phyloP scores from a whole-genome alignment of 2,329 filamentous ascomycete species.

The Cephalotrichum gorgonifer region DNA sequence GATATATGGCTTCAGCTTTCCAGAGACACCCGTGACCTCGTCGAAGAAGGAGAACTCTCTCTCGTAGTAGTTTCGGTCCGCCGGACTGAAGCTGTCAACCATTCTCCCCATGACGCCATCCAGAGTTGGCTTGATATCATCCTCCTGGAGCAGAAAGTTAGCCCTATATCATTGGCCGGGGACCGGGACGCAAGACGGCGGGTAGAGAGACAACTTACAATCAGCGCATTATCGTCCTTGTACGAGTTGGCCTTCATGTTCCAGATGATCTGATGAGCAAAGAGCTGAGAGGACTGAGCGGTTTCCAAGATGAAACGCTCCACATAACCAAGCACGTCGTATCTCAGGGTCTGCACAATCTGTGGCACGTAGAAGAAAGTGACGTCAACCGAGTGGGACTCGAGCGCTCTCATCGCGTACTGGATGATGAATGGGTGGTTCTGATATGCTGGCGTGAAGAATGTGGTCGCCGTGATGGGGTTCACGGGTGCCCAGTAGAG shows the following conservation, averaged over 20 bases:
- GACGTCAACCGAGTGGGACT: constrained; percentile 90
- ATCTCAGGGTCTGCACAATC: constrained; percentile 89
- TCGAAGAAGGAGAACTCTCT: constrained; percentile 97
- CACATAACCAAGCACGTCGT: constrained; percentile 88
- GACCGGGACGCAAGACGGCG: not conserved
- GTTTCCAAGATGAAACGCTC: constrained; percentile 96
- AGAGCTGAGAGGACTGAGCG: constrained; percentile 93
- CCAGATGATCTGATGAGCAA: constrained; percentile 99
- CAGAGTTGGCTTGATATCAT: constrained; percentile 84
- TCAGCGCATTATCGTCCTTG: constrained; percentile 87
- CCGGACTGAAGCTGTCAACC: constrained; percentile 67
- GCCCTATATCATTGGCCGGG: constrained; percentile 4
- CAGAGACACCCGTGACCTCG: constrained; percentile 90
- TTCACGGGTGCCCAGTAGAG: constrained; percentile 90
- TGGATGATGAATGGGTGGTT: constrained; percentile 92
- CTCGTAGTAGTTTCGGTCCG: constrained; percentile 81
- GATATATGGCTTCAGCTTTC: constrained; percentile 88
- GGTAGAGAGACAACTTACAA: constrained; percentile 41
- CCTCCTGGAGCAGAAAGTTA: constrained; percentile 45
- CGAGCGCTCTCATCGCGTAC: constrained; percentile 90
- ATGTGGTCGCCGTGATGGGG: constrained; percentile 83
- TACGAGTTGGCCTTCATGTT: constrained; percentile 99
- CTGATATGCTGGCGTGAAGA: constrained; percentile 82
- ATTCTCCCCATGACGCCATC: constrained; percentile 83
- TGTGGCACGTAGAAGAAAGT: constrained; percentile 99